These are phyloP conservation scores for Zopfia rhizophila DNA, from an alignment of 2,329 filamentous ascomycete species.

Conservation along the genomic window DNA sequence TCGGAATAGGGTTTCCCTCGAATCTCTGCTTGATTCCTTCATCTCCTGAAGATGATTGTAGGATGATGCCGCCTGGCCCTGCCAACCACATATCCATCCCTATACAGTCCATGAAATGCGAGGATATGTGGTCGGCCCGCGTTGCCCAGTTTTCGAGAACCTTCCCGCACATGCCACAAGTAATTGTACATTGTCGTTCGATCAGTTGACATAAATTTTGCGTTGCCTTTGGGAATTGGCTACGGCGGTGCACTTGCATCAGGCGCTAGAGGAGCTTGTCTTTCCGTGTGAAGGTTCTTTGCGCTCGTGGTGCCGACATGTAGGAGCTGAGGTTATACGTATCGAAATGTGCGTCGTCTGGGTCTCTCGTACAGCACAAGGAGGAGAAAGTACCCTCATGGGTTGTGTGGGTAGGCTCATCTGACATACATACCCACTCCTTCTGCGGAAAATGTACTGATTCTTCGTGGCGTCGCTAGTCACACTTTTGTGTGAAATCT, in stretches of 20 bases:
- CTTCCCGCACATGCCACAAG: conserved; percentile 31
- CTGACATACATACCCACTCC: conserved; percentile 65
- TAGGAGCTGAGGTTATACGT: conserved; percentile 64
- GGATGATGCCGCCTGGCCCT: conserved; percentile 23
- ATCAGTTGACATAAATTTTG: conserved; percentile 36
- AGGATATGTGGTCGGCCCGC: conserved; percentile 28
- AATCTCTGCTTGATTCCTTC: not conserved
- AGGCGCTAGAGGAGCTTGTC: conserved; percentile 63
- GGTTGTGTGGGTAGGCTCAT: conserved; percentile 39
- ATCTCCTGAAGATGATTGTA: not conserved
- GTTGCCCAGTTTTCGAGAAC: conserved; percentile 23
- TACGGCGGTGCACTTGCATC: conserved; percentile 57
- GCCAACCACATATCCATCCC: conserved; percentile 30
- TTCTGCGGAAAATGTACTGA: conserved; percentile 71
- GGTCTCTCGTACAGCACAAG: conserved; percentile 58
- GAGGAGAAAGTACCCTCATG: conserved; percentile 60
- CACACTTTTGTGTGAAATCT: conserved; percentile 63
- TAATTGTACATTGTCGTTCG: conserved; percentile 20
- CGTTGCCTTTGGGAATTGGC: conserved; percentile 52
- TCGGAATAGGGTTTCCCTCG: not conserved
- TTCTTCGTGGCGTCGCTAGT: conserved; percentile 70
- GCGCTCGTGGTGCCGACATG: conserved; percentile 63
- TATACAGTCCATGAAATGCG: conserved; percentile 24
- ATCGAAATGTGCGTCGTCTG: conserved; percentile 58
- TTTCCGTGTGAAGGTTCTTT: conserved; percentile 63